phyloP scores from a whole-genome alignment of 495 filamentous ascomycete genomes.

The Amorphotheca resinae region DNA sequence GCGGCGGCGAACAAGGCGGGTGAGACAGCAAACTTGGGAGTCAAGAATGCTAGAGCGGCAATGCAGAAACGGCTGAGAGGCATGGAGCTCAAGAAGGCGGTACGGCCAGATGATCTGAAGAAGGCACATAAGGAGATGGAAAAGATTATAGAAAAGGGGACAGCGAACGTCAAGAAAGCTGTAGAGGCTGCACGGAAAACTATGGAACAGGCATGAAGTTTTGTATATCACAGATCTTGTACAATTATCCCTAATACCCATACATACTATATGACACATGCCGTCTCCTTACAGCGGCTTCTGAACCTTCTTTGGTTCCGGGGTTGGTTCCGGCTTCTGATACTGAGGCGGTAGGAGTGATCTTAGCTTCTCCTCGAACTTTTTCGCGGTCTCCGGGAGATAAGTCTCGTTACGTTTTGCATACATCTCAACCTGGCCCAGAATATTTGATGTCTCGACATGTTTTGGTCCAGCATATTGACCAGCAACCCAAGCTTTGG shows the following conservation, averaged over 20 bases:
- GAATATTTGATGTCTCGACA: slow-evolving; percentile 22
- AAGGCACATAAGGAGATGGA: slow-evolving; percentile 59
- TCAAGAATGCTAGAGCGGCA: slow-evolving; percentile 41
- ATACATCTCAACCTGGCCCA: slow-evolving; percentile 25
- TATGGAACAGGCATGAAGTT: slow-evolving; percentile 29
- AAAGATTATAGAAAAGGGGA: slow-evolving; percentile 58
- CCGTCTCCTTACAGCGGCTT: neutral
- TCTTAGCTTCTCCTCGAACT: slow-evolving; percentile 25
- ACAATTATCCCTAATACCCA: slow-evolving; percentile 11
- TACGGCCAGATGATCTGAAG: slow-evolving; percentile 52
- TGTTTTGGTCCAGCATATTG: slow-evolving; percentile 26
- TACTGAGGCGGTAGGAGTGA: slow-evolving; percentile 17
- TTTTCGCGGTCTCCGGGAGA: slow-evolving; percentile 20
- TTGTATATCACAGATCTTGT: slow-evolving; percentile 17
- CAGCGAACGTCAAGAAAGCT: slow-evolving; percentile 51
- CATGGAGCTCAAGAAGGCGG: slow-evolving; percentile 41
- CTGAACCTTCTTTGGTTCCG: neutral
- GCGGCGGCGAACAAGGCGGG: slow-evolving; percentile 46
- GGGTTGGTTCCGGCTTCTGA: neutral
- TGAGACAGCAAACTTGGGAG: slow-evolving; percentile 40
- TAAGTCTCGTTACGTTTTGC: slow-evolving; percentile 27
- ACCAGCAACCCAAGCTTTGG: slow-evolving; percentile 30
- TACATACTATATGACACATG: slow-evolving; percentile 1
- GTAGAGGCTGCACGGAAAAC: slow-evolving; percentile 55
- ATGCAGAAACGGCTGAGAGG: slow-evolving; percentile 55